Percentiles rank a stretch among this genome's conserved stretches.
phyloP scores from a whole-genome alignment of 257 asterid species.

The Jacaranda mimosifolia region DNA sequence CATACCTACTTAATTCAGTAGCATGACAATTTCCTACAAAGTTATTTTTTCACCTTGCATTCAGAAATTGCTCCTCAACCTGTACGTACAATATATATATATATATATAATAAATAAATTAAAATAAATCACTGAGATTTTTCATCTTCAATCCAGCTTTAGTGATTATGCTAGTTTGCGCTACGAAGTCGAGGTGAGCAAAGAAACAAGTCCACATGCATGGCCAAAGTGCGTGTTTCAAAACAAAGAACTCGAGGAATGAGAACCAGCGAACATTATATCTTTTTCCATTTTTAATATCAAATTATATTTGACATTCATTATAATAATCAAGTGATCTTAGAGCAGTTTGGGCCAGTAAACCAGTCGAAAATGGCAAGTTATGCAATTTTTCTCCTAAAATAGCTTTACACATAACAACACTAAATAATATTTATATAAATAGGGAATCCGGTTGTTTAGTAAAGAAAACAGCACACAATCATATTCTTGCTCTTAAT shows the following conservation, averaged over 20 bases:
- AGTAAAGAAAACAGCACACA: neutral
- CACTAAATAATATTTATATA: slow-evolving; percentile 6
- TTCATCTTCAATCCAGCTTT: too few relatives aligned
- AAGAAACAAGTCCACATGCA: neutral
- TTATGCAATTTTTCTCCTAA: neutral
- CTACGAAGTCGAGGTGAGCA: neutral
- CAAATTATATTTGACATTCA: neutral
- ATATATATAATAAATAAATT: too few relatives aligned
- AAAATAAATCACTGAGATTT: too few relatives aligned
- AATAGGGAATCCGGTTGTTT: neutral
- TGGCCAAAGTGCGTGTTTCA: neutral
- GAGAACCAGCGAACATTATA: neutral
- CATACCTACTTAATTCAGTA: too few relatives aligned
- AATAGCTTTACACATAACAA: neutral
- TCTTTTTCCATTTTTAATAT: neutral
- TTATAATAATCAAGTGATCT: neutral
- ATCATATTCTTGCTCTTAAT: slow-evolving; percentile 1
- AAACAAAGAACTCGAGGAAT: neutral
- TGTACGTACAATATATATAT: too few relatives aligned
- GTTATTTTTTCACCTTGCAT: too few relatives aligned
- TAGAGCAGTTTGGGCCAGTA: neutral
- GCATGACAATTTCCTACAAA: too few relatives aligned
- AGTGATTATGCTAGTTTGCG: too few relatives aligned
- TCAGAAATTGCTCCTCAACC: too few relatives aligned
- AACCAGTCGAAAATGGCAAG: neutral